Evolutionary conservation across 768 basidiomycete genomes (phyloP).

Genomic region (Strobilomyces confusus): DNA sequence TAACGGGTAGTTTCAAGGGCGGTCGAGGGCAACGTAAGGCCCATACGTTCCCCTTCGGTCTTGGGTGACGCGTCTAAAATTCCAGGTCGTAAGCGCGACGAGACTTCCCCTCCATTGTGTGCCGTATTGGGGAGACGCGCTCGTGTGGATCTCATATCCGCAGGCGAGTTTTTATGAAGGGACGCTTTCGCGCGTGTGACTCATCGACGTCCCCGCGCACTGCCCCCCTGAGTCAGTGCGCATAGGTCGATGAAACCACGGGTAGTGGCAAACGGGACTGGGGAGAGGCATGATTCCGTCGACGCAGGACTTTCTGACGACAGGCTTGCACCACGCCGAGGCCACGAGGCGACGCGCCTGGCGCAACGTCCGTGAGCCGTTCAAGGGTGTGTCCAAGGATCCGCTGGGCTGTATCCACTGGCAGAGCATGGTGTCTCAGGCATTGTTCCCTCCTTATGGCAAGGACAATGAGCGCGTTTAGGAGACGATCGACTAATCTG

Average conservation of each 20-base stretch:
- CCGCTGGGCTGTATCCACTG: background rate
- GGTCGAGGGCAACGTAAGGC: slow-evolving; percentile 32
- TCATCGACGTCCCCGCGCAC: slow-evolving; percentile 12
- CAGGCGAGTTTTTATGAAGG: slow-evolving; percentile 11
- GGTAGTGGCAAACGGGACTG: slow-evolving; percentile 18
- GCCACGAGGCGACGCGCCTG: too few species aligned
- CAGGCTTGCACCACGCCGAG: slow-evolving; percentile 6
- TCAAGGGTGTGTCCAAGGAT: slow-evolving; percentile 18
- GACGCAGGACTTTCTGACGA: slow-evolving; percentile 5
- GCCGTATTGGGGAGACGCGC: slow-evolving; percentile 9
- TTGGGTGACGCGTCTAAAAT: slow-evolving; percentile 28
- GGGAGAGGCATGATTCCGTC: slow-evolving; percentile 10
- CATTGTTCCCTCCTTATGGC: slow-evolving; percentile 32
- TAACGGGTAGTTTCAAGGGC: slow-evolving; percentile 35
- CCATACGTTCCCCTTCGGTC: slow-evolving; percentile 23
- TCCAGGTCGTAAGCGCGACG: slow-evolving; percentile 29
- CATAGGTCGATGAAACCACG: slow-evolving; percentile 18
- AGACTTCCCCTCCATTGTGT: slow-evolving; percentile 15
- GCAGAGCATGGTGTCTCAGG: too few species aligned
- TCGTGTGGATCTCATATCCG: slow-evolving; percentile 21
- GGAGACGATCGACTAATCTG: slow-evolving; percentile 16
- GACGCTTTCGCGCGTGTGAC: slow-evolving; percentile 15
- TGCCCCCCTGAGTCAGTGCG: slow-evolving; percentile 12
- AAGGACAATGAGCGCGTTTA: slow-evolving; percentile 27
- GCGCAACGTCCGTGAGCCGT: slow-evolving; percentile 9